These are phyloP conservation scores for Ramaria rubella DNA, from an alignment of 768 basidiomycete species.

Conservation along the genomic window DNA sequence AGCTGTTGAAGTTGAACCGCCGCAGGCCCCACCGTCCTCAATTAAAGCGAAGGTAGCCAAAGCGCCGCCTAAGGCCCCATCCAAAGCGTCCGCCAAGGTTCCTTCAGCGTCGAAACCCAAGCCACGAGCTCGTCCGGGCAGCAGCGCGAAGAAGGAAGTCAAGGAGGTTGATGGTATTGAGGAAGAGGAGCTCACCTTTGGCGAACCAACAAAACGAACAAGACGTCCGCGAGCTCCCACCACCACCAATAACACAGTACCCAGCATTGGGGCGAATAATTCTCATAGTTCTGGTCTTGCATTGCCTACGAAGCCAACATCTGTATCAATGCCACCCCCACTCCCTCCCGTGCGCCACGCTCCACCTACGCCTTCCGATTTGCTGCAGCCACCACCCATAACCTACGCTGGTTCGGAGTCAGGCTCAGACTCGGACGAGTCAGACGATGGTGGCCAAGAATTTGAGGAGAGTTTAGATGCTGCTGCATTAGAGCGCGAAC, in stretches of 20 bases:
- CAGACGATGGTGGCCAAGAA: conserved; percentile 25
- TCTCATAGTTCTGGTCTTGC: conserved; percentile 31
- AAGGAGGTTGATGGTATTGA: conserved; percentile 29
- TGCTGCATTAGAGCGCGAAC: conserved; percentile 20
- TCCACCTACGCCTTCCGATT: conserved; percentile 5
- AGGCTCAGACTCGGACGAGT: conserved; percentile 15
- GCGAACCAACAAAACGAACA: conserved; percentile 32
- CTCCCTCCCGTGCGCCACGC: not conserved
- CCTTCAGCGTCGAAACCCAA: conserved; percentile 22
- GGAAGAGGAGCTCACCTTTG: conserved; percentile 45
- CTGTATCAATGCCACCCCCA: too few species aligned
- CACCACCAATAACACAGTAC: conserved; percentile 15
- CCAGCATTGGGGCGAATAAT: conserved; percentile 18
- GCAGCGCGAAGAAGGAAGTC: conserved; percentile 8
- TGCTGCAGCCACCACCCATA: not conserved
- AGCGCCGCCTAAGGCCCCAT: conserved; percentile 30
- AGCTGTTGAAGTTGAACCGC: not conserved
- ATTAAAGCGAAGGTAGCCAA: conserved; percentile 16
- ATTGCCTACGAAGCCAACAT: conserved; percentile 1
- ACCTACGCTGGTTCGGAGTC: conserved; percentile 7
- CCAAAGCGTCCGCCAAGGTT: conserved; percentile 21
- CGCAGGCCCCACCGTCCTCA: conserved; percentile 16
- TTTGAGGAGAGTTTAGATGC: conserved; percentile 30
- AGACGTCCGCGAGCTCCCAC: conserved; percentile 20
- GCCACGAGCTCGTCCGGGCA: conserved; percentile 16